Base-by-base conservation (phyloP, 768 basidiomycete species). In the Leccinellum luteum region DNA sequence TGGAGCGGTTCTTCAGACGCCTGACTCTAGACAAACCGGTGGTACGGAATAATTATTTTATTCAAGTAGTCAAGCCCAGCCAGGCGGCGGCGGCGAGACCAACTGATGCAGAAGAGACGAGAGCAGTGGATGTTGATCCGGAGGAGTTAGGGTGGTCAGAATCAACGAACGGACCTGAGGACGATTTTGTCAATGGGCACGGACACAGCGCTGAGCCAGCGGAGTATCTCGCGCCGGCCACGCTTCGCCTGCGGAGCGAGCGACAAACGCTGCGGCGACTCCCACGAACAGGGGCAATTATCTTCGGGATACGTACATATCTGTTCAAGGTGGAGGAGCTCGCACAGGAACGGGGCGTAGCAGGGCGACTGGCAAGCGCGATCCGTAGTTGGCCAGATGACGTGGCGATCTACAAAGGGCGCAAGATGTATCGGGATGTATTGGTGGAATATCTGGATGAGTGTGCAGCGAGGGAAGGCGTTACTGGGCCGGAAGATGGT, bases 221-320 rank as follows among this genome's bases (percentile, higher is more conserved):
- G 2, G 4, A 30, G 3, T 60, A 62, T 56, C 55, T 76, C 28
- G 72, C 65, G n/a, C 70, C 79, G 19, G 73, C 75, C 23, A 75
- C 76, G 6, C 69, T 89, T 19, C 79, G 81, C 8, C 70, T 88
- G 57, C 78, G 89, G 23, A 78, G 78, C 25, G 88, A 89, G 66
- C 75, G 88, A 23, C 87, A 89, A 73, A 85, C 83, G 31, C 71
- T 90, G 57, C 76, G 87, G 41, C 75, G 88, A 28, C 78, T 90
- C 52, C 84, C 84, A 12, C 73, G 76, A 4, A 83, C 81, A 43
- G 87, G 88, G 12, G 86, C 81, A 2, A 77, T 89, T 35, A 70
- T 85, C 41, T 90, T 91, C 69, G 86, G 84, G 52, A 85, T 89
- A 64, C 77, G 87, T 38, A 85, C 84, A 49, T 88, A 89, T 71